Evolutionary conservation across 2,329 filamentous ascomycete genomes (phyloP).

Genomic region (Dothideomycetes sp.): DNA sequence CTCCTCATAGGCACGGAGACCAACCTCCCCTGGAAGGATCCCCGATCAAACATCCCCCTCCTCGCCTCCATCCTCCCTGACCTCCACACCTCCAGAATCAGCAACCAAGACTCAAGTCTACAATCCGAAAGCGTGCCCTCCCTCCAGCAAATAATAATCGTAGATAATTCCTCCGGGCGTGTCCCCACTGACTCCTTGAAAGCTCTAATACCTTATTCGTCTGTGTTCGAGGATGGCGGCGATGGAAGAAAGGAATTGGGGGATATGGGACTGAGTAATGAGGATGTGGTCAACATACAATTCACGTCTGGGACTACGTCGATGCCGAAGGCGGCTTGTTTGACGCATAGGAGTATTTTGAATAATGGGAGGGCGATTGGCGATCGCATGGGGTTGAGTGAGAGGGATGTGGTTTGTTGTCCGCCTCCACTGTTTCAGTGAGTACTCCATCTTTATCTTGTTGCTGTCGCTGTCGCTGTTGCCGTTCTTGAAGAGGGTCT

Average conservation of each 20-base stretch:
- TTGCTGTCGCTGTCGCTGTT: too few species aligned
- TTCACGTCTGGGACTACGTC: constrained; percentile 96
- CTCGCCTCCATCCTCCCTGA: constrained; percentile 43
- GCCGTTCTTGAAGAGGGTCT: too few species aligned
- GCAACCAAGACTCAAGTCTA: constrained; percentile 27
- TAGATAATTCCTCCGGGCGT: constrained; percentile 62
- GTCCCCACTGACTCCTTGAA: constrained; percentile 33
- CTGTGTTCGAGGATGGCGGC: constrained; percentile 31
- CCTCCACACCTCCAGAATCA: constrained; percentile 16
- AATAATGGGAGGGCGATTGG: constrained; percentile 88
- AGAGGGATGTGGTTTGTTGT: constrained; percentile 57
- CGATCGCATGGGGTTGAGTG: constrained; percentile 67
- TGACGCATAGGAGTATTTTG: constrained; percentile 74
- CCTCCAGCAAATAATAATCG: constrained; percentile 58
- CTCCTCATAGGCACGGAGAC: constrained; percentile 82
- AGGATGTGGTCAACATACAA: constrained; percentile 85
- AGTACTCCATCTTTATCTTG: too few species aligned
- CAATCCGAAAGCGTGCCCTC: constrained; percentile 54
- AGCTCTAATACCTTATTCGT: constrained; percentile 33
- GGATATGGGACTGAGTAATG: constrained; percentile 39
- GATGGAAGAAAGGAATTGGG: constrained; percentile 32
- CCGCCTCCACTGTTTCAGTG: constrained; percentile 46
- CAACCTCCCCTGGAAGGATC: constrained; percentile 58
- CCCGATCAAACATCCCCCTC: constrained; percentile 48
- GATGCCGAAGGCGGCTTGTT: constrained; percentile 74